phyloP scores from a whole-genome alignment of 1,139 yeast species.

The Debaryomyces udenii region DNA sequence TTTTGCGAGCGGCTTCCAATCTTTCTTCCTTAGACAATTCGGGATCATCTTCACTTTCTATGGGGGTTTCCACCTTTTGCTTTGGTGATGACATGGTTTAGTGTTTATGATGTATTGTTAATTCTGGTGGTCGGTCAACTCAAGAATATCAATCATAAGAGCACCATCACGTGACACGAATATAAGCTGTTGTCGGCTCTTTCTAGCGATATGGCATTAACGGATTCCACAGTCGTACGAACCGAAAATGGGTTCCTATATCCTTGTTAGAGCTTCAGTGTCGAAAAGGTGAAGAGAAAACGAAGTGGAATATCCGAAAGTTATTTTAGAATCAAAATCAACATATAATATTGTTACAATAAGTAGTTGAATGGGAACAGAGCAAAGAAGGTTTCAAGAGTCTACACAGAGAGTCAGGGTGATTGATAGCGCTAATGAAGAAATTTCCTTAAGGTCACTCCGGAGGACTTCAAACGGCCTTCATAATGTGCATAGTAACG shows the following conservation, averaged over 20 bases:
- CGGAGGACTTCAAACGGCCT: neutral
- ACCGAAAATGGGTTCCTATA: no score
- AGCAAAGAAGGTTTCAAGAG: neutral
- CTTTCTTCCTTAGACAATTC: constrained; percentile 54
- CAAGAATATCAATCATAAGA: constrained; percentile 1
- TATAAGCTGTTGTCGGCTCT: no score
- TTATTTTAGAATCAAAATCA: no score
- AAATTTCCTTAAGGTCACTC: constrained; percentile 1
- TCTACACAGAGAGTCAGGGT: neutral
- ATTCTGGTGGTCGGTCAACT: constrained; percentile 5
- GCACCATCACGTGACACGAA: constrained; percentile 6
- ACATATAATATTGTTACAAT: no score
- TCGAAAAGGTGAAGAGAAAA: no score
- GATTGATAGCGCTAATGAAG: neutral
- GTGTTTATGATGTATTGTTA: neutral
- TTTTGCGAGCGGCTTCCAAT: constrained; percentile 65
- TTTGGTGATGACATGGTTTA: constrained; percentile 6
- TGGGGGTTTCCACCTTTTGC: neutral
- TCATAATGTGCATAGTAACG: neutral
- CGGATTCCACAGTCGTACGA: no score
- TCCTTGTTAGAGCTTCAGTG: no score
- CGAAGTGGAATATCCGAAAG: no score
- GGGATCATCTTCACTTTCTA: constrained; percentile 18
- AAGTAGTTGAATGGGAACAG: neutral
- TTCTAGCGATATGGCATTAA: no score